Percentiles rank a stretch among this genome's conserved stretches.
Conservation (phyloP, 495 filamentous ascomycete species). For the Pseudotulostoma volvatum region DNA sequence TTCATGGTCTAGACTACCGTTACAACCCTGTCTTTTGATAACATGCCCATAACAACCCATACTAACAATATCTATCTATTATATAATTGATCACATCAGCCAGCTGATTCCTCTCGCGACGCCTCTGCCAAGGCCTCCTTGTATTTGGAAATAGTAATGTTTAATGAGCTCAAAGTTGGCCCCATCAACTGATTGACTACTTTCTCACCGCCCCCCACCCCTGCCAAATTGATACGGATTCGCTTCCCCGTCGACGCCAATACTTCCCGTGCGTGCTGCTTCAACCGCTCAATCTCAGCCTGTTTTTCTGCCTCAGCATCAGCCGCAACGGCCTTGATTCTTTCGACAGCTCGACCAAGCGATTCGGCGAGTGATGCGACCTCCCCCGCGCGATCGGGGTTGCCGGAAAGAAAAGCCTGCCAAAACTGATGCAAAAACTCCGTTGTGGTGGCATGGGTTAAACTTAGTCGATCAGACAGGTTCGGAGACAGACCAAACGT, state of each 20-base stretch:
- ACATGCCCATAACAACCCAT: not conserved
- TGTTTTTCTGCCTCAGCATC: slow-evolving; percentile 62
- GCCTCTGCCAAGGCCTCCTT: slow-evolving; percentile 44
- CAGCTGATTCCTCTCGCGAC: slow-evolving; percentile 25
- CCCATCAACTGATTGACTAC: slow-evolving; percentile 60
- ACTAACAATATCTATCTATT: slow-evolving; percentile 2
- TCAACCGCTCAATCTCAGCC: slow-evolving; percentile 38
- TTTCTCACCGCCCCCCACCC: slow-evolving; percentile 54
- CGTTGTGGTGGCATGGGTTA: slow-evolving; percentile 81
- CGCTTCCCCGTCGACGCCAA: slow-evolving; percentile 54
- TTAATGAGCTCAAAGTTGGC: slow-evolving; percentile 50
- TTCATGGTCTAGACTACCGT: not conserved
- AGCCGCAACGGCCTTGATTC: slow-evolving; percentile 65
- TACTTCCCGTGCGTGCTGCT: slow-evolving; percentile 49
- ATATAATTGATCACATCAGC: slow-evolving; percentile 4
- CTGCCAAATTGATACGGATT: slow-evolving; percentile 44
- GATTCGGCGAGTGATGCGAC: slow-evolving; percentile 62
- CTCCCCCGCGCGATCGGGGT: slow-evolving; percentile 58
- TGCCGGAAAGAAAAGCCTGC: slow-evolving; percentile 71
- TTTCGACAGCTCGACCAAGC: slow-evolving; percentile 53
- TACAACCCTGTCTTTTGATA: not conserved
- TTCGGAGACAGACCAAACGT: slow-evolving; percentile 46
- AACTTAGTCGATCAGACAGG: slow-evolving; percentile 54
- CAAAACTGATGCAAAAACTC: slow-evolving; percentile 97
- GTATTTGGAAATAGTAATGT: slow-evolving; percentile 47